Evolutionary conservation across 495 filamentous ascomycete genomes (phyloP).

Genomic region (Trichoderma reesei): DNA sequence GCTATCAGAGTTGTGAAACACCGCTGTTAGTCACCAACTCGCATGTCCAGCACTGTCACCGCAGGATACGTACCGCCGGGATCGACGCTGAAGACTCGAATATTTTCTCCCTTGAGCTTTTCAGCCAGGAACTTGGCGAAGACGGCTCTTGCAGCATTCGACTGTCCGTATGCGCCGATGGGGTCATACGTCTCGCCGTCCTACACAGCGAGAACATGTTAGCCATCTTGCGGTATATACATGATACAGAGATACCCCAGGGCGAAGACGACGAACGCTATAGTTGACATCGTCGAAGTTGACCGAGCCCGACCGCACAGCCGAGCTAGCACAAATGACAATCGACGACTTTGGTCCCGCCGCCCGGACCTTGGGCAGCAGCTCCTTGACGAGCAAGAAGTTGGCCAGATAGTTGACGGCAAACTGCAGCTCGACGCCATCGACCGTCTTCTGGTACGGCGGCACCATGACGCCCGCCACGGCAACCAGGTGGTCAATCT

Average conservation of each 20-base stretch:
- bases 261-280: not conserved
- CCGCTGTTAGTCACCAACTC: not conserved
- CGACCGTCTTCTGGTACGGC: not conserved
- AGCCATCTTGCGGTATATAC: not conserved
- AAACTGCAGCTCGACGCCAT: slow-evolving; percentile 1
- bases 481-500: slow-evolving; percentile 4
- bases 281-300: slow-evolving; percentile 2
- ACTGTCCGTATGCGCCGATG: not conserved
- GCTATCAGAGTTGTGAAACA: not conserved
- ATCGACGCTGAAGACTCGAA: slow-evolving; percentile 1
- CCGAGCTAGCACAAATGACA: not conserved
- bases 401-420: not conserved
- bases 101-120: not conserved
- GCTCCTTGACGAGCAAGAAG: slow-evolving; percentile 1
- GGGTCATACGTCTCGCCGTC: not conserved
- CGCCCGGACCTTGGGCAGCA: not conserved
- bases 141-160: not conserved
- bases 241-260: not conserved
- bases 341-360: not conserved
- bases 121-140: not conserved
- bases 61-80: not conserved
- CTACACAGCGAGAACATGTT: not conserved
- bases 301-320: not conserved
- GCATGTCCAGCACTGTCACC: not conserved
- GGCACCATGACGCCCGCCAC: slow-evolving; percentile 3